Evolutionary conservation across 768 basidiomycete species (phyloP), one percentile per base, ranked within the genome.

Genomic region (Lactarius hengduanensis): DNA sequence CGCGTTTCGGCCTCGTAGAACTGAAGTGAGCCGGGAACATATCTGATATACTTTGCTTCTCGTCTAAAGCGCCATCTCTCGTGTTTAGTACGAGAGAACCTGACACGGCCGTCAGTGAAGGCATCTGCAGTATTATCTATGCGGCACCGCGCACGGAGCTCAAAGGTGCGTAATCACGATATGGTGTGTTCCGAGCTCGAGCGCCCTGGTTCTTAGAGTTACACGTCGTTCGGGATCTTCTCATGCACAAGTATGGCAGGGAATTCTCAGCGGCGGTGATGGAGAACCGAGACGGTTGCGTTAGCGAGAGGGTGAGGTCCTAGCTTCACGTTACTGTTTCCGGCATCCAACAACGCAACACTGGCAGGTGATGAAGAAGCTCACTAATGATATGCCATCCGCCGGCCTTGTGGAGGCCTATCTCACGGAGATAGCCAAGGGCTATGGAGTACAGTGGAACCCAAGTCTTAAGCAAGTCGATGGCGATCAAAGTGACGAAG

Each of bases 201-300:
- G 34, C 45, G 60, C 15, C 50, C n/a, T 64, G 26, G 30, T 20
- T 54, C 36, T 55, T 69, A 94, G 95, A 98, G 74, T 83, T 99
- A 45, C 92, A 97, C 70, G 80, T 94, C 43, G 77, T 98, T 60
- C 88, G 97, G 62, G 96, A 98, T 75, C 85, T 98, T 75, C 83
- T 99, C 65, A 92, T 96, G 90, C 92, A 95, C 75, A 97, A 97
- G 78, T 97, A 88, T 74, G 95, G 96, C 20, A 87, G 96, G 26
- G 93, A 95, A 57, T 98, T 92, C 75, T 86, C 95, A 18, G 70
- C 88, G 20, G 83, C 85, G n/a, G 87, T 91, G 2, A 91, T 94
- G 83, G 92, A 95, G 75, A 95, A 96, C 75, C 84, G 81, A 54
- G 87, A 90, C 70, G 80, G 81, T 18, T 87, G 88, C 76, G 96